These are phyloP conservation scores for Alliaria petiolata DNA, from an alignment of 345 rosid genomes.

Conservation along the genomic window DNA sequence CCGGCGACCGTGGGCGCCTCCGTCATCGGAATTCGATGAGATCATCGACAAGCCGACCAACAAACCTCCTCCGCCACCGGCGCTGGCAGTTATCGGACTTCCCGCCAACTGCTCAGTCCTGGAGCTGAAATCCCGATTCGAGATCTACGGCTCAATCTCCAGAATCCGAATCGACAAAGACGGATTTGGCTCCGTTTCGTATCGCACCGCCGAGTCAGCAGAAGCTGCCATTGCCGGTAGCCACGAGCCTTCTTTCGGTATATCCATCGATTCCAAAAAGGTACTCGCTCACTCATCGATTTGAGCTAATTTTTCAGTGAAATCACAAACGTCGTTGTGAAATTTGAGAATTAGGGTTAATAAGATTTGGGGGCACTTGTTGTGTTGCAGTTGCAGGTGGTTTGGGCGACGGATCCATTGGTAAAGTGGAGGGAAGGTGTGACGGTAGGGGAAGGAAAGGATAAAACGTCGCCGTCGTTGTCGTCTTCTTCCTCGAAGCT, in stretches of 20 bases:
- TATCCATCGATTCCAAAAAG: slow-evolving; percentile 53
- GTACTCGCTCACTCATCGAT: slow-evolving; percentile 20
- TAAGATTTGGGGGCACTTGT: neutral
- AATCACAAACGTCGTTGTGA: neutral
- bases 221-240: slow-evolving; percentile 77
- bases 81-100: slow-evolving; percentile 57
- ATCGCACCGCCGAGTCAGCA: slow-evolving; percentile 66
- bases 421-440: slow-evolving; percentile 74
- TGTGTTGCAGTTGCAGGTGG: slow-evolving; percentile 58
- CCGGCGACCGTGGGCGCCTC: slow-evolving; percentile 51
- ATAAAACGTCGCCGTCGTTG: slow-evolving; percentile 34
- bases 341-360: neutral
- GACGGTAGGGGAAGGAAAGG: slow-evolving; percentile 35
- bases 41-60: slow-evolving; percentile 34
- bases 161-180: slow-evolving; percentile 76
- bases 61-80: slow-evolving; percentile 60
- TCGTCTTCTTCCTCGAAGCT: slow-evolving; percentile 65
- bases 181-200: slow-evolving; percentile 54
- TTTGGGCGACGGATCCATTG: slow-evolving; percentile 76
- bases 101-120: slow-evolving; percentile 69
- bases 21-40: slow-evolving; percentile 13
- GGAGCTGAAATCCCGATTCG: slow-evolving; percentile 85
- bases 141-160: slow-evolving; percentile 87
- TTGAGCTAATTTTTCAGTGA: neutral
- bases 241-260: slow-evolving; percentile 67